phyloP scores from a whole-genome alignment of 768 basidiomycete species.

The Pleurotus pulmonarius region DNA sequence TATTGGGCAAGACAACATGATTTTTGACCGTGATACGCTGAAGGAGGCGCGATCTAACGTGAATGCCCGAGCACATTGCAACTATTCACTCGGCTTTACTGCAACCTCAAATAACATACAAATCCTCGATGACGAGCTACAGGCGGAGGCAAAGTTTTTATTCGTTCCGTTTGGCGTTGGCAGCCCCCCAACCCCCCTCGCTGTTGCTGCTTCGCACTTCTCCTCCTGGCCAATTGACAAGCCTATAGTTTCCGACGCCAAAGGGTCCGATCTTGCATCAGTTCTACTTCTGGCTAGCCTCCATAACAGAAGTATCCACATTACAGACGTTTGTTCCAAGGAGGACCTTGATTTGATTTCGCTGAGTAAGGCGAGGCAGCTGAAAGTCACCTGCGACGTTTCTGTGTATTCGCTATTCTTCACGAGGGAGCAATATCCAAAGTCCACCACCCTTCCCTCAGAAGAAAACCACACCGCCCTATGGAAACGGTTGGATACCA shows the following conservation, averaged over 20 bases:
- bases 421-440: conserved; percentile 68
- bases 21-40: conserved; percentile 66
- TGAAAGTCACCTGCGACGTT: conserved; percentile 96
- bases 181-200: conserved; percentile 50
- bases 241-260: conserved; percentile 92
- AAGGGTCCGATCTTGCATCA: conserved; percentile 88
- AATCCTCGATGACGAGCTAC: conserved; percentile 66
- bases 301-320: conserved; percentile 83
- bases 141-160: conserved; percentile 77
- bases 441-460: conserved; percentile 62
- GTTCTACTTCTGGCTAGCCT: conserved; percentile 92
- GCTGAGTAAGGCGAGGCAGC: conserved; percentile 88
- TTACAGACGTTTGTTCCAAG: conserved; percentile 82
- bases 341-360: conserved; percentile 90
- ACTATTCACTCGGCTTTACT: conserved; percentile 80
- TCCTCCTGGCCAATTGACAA: conserved; percentile 87
- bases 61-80: conserved; percentile 69
- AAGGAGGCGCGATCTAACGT: conserved; percentile 67
- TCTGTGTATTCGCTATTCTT: conserved; percentile 92
- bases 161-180: conserved; percentile 75
- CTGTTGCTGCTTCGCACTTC: conserved; percentile 83
- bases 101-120: conserved; percentile 68
- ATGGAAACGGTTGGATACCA: conserved; percentile 79
- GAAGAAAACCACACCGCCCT: conserved; percentile 74
- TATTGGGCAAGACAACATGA: conserved; percentile 52